A percentile compares a stretch with the other conserved stretches of the same genome.
phyloP scores from a whole-genome alignment of 2,329 filamentous ascomycete species.

The Ilyonectria destructans region DNA sequence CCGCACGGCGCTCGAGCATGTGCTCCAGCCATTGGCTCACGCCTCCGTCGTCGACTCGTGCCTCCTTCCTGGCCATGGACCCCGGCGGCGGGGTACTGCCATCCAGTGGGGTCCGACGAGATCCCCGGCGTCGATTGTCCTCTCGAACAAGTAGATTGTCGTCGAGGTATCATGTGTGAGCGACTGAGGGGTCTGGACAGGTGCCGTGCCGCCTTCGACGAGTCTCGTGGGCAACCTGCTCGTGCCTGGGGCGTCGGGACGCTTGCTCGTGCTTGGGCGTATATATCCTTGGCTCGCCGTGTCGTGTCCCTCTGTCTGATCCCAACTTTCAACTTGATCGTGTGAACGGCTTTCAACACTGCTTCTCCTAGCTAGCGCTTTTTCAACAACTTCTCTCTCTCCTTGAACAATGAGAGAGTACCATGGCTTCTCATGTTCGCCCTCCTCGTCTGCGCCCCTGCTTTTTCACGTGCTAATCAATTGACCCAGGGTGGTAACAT shows the following conservation, averaged over 20 bases:
- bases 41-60: conserved; percentile 36
- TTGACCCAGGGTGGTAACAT: conserved; percentile 71
- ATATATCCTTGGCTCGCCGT: conserved; percentile 46
- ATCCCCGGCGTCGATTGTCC: conserved; percentile 38
- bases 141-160: conserved; percentile 38
- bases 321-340: conserved; percentile 47
- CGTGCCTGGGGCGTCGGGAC: conserved; percentile 5
- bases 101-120: conserved; percentile 43
- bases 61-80: conserved; percentile 19
- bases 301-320: conserved; percentile 24
- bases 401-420: conserved; percentile 76
- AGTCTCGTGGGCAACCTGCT: conserved; percentile 30
- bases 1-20: conserved; percentile 54
- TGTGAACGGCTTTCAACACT: conserved; percentile 55
- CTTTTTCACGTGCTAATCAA: conserved; percentile 43
- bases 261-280: conserved; percentile 29
- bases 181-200: conserved; percentile 34
- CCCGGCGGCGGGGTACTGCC: conserved; percentile 47
- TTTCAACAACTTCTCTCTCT: conserved; percentile 52
- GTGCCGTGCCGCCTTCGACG: conserved; percentile 27
- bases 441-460: not conserved
- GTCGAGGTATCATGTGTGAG: conserved; percentile 38
- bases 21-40: conserved; percentile 62
- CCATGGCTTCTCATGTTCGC: conserved; percentile 77
- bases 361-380: conserved; percentile 42